phyloP scores from a whole-genome alignment of 768 basidiomycete genomes.

The Aureoboletus auriporus region DNA sequence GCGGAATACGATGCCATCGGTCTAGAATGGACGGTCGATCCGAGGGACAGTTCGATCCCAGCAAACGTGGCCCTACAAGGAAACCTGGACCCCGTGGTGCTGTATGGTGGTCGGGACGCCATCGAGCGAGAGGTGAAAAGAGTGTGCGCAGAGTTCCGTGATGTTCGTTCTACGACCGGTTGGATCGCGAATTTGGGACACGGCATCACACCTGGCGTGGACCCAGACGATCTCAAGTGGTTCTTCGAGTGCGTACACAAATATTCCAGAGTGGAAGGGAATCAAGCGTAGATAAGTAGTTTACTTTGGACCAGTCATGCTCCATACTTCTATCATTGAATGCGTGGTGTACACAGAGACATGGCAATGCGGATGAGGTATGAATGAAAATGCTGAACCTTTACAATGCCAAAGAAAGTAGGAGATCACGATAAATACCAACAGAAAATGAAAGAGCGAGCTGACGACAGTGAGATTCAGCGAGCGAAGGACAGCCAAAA shows the following conservation, averaged over 20 bases:
- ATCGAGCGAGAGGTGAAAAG: constrained; percentile 84
- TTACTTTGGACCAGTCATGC: not conserved
- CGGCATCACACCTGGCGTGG: constrained; percentile 93
- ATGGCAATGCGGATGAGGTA: constrained; percentile 10
- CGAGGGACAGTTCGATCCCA: constrained; percentile 56
- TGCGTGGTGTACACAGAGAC: constrained; percentile 18
- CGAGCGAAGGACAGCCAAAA: constrained; percentile 1
- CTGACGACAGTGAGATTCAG: constrained; percentile 4
- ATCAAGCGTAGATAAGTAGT: not conserved
- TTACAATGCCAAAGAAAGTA: constrained; percentile 24
- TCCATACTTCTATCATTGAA: constrained; percentile 9
- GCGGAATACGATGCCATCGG: constrained; percentile 86
- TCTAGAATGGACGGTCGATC: constrained; percentile 88
- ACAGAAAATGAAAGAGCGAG: constrained; percentile 6
- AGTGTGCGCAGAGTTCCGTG: constrained; percentile 73
- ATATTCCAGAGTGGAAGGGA: constrained; percentile 46
- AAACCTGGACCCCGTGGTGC: constrained; percentile 84
- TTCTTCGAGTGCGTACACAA: constrained; percentile 90
- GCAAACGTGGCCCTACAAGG: constrained; percentile 77
- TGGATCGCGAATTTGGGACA: constrained; percentile 99
- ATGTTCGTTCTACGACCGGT: constrained; percentile 47
- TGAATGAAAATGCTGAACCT: constrained; percentile 22
- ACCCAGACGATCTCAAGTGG: constrained; percentile 89
- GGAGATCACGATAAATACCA: constrained; percentile 29
- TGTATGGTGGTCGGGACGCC: constrained; percentile 82